Conservation (phyloP, 2,329 filamentous ascomycete genomes). For the Phialophora chinensis region DNA sequence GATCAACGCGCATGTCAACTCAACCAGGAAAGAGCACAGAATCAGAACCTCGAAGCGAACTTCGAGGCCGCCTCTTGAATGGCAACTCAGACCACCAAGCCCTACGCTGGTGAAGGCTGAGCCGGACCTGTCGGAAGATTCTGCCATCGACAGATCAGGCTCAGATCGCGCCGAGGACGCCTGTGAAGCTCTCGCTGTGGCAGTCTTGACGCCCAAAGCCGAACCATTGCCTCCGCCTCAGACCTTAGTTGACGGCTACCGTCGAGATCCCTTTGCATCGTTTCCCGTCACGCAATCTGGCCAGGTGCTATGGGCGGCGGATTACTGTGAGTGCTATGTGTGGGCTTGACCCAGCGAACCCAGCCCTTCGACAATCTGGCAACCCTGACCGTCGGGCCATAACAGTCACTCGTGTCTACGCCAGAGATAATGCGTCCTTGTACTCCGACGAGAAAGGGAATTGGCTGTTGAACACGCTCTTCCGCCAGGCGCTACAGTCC, state of each 20-base stretch:
- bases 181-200: not conserved
- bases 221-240: not conserved
- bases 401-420: not conserved
- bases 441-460: conserved; percentile 1
- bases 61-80: not conserved
- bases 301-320: not conserved
- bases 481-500: not conserved
- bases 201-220: not conserved
- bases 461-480: not conserved
- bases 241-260: not conserved
- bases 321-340: conserved; percentile 2
- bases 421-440: not conserved
- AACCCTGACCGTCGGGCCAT: not conserved
- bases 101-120: not conserved
- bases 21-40: not conserved
- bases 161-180: not conserved
- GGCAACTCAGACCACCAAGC: not conserved
- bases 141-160: not conserved
- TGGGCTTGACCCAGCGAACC: not conserved
- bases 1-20: not conserved
- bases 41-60: not conserved
- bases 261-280: conserved; percentile 5
- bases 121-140: not conserved
- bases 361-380: not conserved
- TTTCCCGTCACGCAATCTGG: not conserved